These are phyloP conservation scores for Trypanosoma grayi DNA, from an alignment of 208 protist genomes.

Conservation along the genomic window DNA sequence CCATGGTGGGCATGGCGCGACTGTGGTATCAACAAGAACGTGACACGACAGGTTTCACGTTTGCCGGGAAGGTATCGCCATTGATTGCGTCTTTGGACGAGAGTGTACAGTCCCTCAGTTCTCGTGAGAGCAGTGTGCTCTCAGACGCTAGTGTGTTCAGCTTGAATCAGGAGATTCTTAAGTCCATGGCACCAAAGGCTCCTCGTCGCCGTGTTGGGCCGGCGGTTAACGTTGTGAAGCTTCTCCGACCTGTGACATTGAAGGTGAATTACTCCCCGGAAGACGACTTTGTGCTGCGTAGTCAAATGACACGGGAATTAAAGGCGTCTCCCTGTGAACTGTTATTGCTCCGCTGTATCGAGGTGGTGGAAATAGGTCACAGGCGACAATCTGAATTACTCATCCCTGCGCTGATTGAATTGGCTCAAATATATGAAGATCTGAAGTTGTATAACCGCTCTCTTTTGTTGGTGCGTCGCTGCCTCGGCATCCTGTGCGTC, in stretches of 20 bases:
- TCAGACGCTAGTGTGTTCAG: conserved; percentile 73
- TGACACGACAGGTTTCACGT: conserved; percentile 62
- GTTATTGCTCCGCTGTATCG: conserved; percentile 78
- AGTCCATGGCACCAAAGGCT: conserved; percentile 61
- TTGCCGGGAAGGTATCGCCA: conserved; percentile 26
- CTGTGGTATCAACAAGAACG: conserved; percentile 84
- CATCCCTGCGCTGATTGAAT: conserved; percentile 68
- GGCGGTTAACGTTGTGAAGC: conserved; percentile 41
- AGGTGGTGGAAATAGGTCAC: conserved; percentile 82
- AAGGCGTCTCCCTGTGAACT: conserved; percentile 80
- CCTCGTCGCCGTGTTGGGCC: conserved; percentile 61
- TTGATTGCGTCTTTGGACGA: conserved; percentile 7
- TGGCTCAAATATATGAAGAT: conserved; percentile 84
- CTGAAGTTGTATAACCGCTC: conserved; percentile 72
- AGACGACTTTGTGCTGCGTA: conserved; percentile 80
- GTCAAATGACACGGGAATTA: conserved; percentile 77
- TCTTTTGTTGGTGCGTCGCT: conserved; percentile 75
- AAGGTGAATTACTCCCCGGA: conserved; percentile 32
- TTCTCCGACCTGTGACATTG: conserved; percentile 37
- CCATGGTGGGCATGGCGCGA: conserved; percentile 76
- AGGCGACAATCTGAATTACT: conserved; percentile 83
- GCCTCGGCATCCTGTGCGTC: conserved; percentile 77
- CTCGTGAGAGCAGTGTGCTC: conserved; percentile 52
- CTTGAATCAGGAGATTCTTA: conserved; percentile 72
- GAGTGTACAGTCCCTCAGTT: conserved; percentile 40